Evolutionary conservation across 2,329 filamentous ascomycete species (phyloP).

Genomic region (Microascus cirrosus): DNA sequence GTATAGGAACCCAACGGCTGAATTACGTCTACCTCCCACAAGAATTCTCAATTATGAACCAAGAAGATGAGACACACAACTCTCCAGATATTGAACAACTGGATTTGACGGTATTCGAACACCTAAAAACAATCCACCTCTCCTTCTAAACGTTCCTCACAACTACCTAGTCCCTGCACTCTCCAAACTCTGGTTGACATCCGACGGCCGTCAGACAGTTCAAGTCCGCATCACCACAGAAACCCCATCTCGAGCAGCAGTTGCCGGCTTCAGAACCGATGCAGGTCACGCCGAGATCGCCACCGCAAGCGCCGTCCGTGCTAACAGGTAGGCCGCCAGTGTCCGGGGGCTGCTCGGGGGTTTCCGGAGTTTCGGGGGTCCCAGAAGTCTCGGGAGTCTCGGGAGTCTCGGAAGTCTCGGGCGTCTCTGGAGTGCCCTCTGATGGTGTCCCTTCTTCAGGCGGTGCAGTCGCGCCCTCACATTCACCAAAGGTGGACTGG

Average conservation of each 20-base stretch:
- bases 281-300: slow-evolving; percentile 18
- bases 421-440: background rate
- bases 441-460: background rate
- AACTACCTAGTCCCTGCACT: background rate
- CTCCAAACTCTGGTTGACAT: slow-evolving; percentile 3
- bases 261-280: slow-evolving; percentile 19
- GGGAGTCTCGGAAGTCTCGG: background rate
- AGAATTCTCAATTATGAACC: no score
- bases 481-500: slow-evolving; percentile 4
- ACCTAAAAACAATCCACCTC: background rate
- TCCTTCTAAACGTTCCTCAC: background rate
- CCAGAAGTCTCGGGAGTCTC: background rate
- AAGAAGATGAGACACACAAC: no score
- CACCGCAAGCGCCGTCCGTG: slow-evolving; percentile 21
- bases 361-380: background rate
- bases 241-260: slow-evolving; percentile 12
- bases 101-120: no score
- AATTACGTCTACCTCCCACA: no score
- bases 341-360: background rate
- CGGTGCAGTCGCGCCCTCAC: background rate
- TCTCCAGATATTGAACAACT: no score
- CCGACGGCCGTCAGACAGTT: slow-evolving; percentile 1
- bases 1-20: no score
- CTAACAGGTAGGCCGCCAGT: slow-evolving; percentile 5
- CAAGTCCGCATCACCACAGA: slow-evolving; percentile 8